phyloP scores from a whole-genome alignment of 179 eudicot genomes.

The Gypsophila paniculata region DNA sequence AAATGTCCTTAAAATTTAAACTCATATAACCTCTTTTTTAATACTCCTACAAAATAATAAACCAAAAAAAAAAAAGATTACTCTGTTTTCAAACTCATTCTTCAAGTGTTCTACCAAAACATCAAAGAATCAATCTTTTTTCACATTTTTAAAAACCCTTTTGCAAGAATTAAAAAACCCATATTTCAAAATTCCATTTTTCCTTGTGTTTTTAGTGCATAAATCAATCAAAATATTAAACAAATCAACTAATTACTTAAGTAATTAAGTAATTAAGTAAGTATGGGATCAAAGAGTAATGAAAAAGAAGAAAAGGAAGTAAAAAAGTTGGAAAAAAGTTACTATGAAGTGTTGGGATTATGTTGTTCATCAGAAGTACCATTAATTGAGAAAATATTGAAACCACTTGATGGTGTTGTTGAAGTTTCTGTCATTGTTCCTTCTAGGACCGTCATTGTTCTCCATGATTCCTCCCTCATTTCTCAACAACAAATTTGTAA shows the following conservation, averaged over 20 bases:
- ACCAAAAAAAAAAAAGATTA: no score
- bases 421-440: slow-evolving; percentile 64
- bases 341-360: slow-evolving; percentile 69
- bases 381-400: slow-evolving; percentile 57
- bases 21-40: neutral
- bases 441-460: slow-evolving; percentile 64
- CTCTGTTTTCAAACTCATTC: neutral
- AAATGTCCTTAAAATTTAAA: neutral
- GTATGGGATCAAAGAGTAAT: slow-evolving; percentile 18
- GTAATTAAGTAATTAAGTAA: no score
- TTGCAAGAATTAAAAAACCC: neutral
- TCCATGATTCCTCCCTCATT: slow-evolving; percentile 49
- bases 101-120: no score
- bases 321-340: slow-evolving; percentile 43
- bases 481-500: slow-evolving; percentile 63
- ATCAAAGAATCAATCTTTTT: no score
- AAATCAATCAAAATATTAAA: no score
- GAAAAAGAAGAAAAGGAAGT: neutral
- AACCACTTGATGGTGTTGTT: slow-evolving; percentile 58
- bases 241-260: no score
- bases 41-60: no score
- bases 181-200: neutral
- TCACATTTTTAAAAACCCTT: no score
- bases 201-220: neutral
- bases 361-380: slow-evolving; percentile 79